phyloP scores from a whole-genome alignment of 2,329 filamentous ascomycete genomes.

The Apiospora saccharicola region DNA sequence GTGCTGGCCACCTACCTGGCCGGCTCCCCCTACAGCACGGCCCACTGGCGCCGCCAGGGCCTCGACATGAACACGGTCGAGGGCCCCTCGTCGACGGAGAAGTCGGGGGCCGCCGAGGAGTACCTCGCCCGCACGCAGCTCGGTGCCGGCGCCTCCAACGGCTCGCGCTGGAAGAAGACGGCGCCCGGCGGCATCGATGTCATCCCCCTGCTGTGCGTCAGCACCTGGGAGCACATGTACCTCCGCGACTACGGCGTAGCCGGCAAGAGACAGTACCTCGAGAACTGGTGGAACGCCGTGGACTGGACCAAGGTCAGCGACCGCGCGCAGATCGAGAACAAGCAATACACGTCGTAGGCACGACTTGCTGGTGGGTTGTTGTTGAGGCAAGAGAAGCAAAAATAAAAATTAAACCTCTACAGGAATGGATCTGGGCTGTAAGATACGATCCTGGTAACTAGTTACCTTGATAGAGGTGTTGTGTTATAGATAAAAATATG shows the following conservation, averaged over 20 bases:
- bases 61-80: constrained; percentile 74
- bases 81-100: constrained; percentile 42
- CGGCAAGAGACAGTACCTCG: constrained; percentile 79
- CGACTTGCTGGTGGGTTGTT: neutral
- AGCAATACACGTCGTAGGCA: constrained; percentile 33
- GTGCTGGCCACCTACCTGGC: constrained; percentile 91
- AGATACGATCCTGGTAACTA: constrained; percentile 17
- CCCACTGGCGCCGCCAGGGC: constrained; percentile 77
- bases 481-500: constrained; percentile 6
- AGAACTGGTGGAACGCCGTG: constrained; percentile 86
- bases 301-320: constrained; percentile 80
- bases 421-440: constrained; percentile 13
- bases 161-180: constrained; percentile 40
- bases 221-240: constrained; percentile 96
- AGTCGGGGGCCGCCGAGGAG: constrained; percentile 38
- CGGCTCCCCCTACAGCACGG: constrained; percentile 84
- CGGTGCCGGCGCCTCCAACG: constrained; percentile 36
- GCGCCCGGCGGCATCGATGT: constrained; percentile 74
- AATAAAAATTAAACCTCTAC: neutral
- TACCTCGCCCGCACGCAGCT: constrained; percentile 50
- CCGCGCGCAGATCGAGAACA: constrained; percentile 38
- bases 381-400: neutral
- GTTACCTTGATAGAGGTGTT: neutral
- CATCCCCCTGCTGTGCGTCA: constrained; percentile 85
- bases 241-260: constrained; percentile 78